A percentile compares a stretch with the other conserved stretches of the same genome.
phyloP scores from a whole-genome alignment of 768 basidiomycete genomes.

The Coprinopsis sp. region DNA sequence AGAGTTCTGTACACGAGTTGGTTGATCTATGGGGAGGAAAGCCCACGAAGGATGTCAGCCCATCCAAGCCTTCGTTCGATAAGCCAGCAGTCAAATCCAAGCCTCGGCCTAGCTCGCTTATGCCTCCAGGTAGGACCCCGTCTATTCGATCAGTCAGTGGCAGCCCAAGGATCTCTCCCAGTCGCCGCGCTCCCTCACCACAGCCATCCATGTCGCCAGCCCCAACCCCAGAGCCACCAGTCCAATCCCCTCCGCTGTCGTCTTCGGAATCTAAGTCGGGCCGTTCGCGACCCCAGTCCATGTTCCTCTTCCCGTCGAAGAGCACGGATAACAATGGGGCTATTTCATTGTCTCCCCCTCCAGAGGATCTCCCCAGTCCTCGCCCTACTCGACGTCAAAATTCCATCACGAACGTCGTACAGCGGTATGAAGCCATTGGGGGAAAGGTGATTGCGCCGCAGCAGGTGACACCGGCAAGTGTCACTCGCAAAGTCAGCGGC shows the following conservation, averaged over 20 bases:
- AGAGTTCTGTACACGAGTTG: conserved; percentile 80
- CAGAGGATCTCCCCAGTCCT: conserved; percentile 40
- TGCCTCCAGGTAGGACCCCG: conserved; percentile 3
- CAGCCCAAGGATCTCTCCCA: conserved; percentile 7
- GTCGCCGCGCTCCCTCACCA: conserved; percentile 5
- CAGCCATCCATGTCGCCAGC: background rate
- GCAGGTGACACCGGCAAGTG: conserved; percentile 13
- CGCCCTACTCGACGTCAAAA: conserved; percentile 50
- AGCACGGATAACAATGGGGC: conserved; percentile 31
- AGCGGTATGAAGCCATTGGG: conserved; percentile 70
- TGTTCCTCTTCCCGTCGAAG: conserved; percentile 65
- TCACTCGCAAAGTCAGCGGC: conserved; percentile 10
- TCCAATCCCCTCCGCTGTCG: background rate
- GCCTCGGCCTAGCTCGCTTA: conserved; percentile 9
- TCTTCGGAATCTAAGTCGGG: conserved; percentile 16
- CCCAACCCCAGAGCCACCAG: background rate
- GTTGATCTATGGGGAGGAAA: conserved; percentile 76
- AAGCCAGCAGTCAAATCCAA: conserved; percentile 5
- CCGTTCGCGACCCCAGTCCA: conserved; percentile 74
- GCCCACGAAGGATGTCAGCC: too few species aligned
- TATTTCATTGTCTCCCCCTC: conserved; percentile 39
- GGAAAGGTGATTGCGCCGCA: conserved; percentile 27
- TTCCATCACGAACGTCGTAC: conserved; percentile 85
- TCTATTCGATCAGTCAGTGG: background rate
- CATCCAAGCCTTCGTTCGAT: background rate